Evolutionary conservation across 2,329 filamentous ascomycete genomes (phyloP).

Genomic region (Penicillium corylophilum): DNA sequence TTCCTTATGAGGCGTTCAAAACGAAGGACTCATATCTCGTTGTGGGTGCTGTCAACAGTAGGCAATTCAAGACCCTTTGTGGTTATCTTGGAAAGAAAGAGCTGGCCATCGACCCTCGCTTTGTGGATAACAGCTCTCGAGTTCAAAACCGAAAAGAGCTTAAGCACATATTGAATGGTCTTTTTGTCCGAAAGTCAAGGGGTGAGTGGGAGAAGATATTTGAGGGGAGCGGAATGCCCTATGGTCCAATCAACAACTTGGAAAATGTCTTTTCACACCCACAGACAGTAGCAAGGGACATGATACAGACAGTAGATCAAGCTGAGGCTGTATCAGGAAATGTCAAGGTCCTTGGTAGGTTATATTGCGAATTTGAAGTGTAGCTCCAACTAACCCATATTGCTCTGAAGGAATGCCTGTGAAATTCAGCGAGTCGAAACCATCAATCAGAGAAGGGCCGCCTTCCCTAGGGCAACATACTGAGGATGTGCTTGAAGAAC

Average conservation of each 20-base stretch:
- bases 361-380: not conserved
- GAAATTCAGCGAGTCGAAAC: conserved; percentile 26
- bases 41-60: conserved; percentile 70
- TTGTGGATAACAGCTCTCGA: conserved; percentile 60
- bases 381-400: not conserved
- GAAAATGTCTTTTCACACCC: conserved; percentile 47
- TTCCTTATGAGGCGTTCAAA: conserved; percentile 56
- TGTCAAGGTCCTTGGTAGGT: conserved; percentile 31
- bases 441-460: not conserved
- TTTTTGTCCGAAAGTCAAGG: conserved; percentile 39
- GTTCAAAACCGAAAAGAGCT: conserved; percentile 53
- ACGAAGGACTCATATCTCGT: conserved; percentile 70
- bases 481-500: not conserved
- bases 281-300: conserved; percentile 42
- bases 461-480: not conserved
- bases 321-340: conserved; percentile 21
- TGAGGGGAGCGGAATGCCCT: conserved; percentile 46
- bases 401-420: conserved; percentile 22
- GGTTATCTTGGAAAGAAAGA: conserved; percentile 58
- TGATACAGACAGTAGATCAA: conserved; percentile 32
- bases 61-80: conserved; percentile 65
- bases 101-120: conserved; percentile 61
- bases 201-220: conserved; percentile 43
- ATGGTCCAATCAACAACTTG: conserved; percentile 49
- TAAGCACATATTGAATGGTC: conserved; percentile 34